phyloP scores from a whole-genome alignment of 2,329 filamentous ascomycete species.

The Tolypocladium capitatum region DNA sequence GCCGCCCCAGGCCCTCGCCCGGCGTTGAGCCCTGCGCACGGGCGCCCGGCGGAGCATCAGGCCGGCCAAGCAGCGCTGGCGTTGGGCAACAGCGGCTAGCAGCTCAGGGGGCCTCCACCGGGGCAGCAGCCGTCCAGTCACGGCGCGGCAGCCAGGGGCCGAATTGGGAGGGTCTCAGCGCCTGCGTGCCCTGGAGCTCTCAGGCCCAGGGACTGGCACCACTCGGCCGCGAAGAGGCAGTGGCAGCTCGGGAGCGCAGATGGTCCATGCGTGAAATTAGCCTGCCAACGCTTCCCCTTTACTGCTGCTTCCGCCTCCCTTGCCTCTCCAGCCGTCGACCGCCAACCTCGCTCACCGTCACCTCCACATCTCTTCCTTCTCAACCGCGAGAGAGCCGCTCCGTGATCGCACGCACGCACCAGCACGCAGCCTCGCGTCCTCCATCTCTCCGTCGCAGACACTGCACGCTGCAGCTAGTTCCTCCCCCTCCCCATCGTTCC shows the following conservation, averaged over 20 bases:
- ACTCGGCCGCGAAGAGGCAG: background rate
- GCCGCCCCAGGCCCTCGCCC: background rate
- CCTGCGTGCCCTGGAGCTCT: background rate
- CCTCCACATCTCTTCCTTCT: constrained; percentile 3
- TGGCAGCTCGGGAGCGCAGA: background rate
- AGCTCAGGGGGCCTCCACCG: background rate
- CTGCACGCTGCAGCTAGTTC: background rate
- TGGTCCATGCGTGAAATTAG: constrained; percentile 9
- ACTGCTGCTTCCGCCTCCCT: constrained; percentile 2
- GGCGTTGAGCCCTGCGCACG: background rate
- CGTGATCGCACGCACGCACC: constrained; percentile 1
- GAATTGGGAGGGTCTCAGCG: background rate
- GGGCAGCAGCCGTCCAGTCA: background rate
- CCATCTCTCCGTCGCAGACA: background rate
- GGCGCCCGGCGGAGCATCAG: background rate
- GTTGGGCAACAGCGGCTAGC: background rate
- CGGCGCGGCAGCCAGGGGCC: background rate
- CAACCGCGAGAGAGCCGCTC: constrained; percentile 1
- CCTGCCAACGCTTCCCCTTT: constrained; percentile 7
- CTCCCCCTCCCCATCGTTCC: background rate
- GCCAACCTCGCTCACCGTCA: constrained; percentile 5
- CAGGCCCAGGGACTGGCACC: background rate
- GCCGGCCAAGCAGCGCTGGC: background rate
- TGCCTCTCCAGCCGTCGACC: constrained; percentile 2
- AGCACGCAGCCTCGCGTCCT: background rate